These are phyloP conservation scores for barley (Hordeum vulgare) DNA, from an alignment of 176 grass and related monocot genomes.

Conservation along the genomic window DNA sequence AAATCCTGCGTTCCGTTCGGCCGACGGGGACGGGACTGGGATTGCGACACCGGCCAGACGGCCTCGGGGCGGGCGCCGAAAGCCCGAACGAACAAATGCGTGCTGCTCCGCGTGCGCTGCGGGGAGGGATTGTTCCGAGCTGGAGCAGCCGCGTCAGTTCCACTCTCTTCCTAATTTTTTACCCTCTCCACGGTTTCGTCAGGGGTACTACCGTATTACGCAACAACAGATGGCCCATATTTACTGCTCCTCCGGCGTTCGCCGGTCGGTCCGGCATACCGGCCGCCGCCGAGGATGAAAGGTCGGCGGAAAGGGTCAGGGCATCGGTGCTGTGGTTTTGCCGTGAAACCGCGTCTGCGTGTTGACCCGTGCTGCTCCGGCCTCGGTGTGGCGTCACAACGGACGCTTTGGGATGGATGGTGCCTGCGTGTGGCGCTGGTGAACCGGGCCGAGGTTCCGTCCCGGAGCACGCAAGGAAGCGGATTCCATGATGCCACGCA, in stretches of 20 bases:
- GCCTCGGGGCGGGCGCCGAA: not conserved
- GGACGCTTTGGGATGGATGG: not conserved
- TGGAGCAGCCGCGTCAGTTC: constrained; percentile 12
- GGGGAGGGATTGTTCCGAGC: not conserved
- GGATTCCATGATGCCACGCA: not conserved
- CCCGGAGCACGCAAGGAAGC: not conserved
- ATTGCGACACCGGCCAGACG: not conserved
- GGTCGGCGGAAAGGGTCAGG: not conserved
- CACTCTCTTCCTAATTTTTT: not conserved
- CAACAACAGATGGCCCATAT: too few species aligned
- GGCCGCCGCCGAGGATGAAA: too few species aligned
- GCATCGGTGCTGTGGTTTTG: too few species aligned
- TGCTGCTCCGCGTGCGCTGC: constrained; percentile 5
- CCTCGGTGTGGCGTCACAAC: not conserved
- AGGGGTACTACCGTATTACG: too few species aligned
- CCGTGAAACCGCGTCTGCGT: constrained; percentile 5
- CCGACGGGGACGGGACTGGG: not conserved
- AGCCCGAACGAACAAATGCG: constrained; percentile 17
- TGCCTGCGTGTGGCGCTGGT: not conserved
- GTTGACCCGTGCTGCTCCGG: not conserved
- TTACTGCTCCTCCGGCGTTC: too few species aligned
- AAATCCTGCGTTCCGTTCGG: not conserved
- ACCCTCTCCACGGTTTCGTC: too few species aligned
- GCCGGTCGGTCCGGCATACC: too few species aligned
- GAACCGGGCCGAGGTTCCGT: not conserved